phyloP scores from a whole-genome alignment of 306 rosid genomes.

The Citrullus colocynthis region DNA sequence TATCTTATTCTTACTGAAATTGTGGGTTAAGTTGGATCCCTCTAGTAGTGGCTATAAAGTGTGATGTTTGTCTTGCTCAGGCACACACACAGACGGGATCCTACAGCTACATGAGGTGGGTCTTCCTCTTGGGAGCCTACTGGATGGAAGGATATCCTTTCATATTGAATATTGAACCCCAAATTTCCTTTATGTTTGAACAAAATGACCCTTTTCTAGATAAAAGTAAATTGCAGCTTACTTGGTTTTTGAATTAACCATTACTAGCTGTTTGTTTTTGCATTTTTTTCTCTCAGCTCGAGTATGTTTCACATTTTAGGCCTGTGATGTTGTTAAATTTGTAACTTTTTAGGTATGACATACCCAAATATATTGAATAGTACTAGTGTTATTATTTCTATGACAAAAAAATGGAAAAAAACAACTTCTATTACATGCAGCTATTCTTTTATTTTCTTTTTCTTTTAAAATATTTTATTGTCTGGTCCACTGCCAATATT shows the following conservation, averaged over 20 bases:
- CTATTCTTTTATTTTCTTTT: neutral
- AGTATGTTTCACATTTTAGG: neutral
- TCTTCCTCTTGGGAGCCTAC: constrained; percentile 21
- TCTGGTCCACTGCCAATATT: neutral
- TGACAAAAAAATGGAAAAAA: neutral
- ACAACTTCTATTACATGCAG: neutral
- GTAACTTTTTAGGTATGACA: neutral
- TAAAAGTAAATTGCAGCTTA: neutral
- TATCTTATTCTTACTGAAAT: constrained; percentile 10
- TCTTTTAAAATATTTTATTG: neutral
- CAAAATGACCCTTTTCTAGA: neutral
- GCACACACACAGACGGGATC: constrained; percentile 18
- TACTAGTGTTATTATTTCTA: neutral
- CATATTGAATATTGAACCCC: constrained; percentile 8
- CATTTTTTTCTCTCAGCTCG: neutral
- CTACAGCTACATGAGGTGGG: constrained; percentile 19
- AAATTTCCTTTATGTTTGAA: constrained; percentile 2
- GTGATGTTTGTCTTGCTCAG: constrained; percentile 21
- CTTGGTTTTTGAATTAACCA: neutral
- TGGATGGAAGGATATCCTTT: constrained; percentile 14
- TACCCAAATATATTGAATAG: neutral
- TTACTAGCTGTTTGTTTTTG: neutral
- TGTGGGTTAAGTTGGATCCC: constrained; percentile 11
- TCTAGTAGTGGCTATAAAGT: constrained; percentile 10
- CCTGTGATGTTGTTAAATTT: neutral